phyloP scores from a whole-genome alignment of 2,329 filamentous ascomycete species.

The Exophiala lecanii-corni region DNA sequence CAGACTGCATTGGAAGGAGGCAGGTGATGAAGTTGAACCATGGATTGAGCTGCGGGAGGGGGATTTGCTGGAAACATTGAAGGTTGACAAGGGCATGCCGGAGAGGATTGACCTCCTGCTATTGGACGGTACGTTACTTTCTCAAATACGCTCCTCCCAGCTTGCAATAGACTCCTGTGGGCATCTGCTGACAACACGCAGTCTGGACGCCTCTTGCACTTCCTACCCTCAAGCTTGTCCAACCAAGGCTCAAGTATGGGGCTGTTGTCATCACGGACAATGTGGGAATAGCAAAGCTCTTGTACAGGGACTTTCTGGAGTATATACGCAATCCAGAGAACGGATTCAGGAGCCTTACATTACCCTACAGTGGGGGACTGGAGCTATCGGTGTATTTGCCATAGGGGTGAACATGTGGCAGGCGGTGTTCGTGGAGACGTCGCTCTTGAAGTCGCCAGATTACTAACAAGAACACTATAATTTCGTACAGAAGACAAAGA shows the following conservation, averaged over 20 bases:
- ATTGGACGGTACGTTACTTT: conserved; percentile 30
- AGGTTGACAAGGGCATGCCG: conserved; percentile 16
- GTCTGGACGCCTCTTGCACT: conserved; percentile 39
- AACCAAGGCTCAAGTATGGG: conserved; percentile 33
- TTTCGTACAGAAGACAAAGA: conserved; percentile 1
- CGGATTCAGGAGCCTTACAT: conserved; percentile 47
- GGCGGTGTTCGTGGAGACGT: conserved; percentile 7
- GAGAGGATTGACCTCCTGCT: conserved; percentile 34
- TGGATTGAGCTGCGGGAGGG: conserved; percentile 39
- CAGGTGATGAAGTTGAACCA: conserved; percentile 30
- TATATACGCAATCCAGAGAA: conserved; percentile 36
- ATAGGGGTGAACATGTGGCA: conserved; percentile 1
- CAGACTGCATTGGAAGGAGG: conserved; percentile 33
- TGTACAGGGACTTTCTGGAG: conserved; percentile 33
- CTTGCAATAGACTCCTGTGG: no score
- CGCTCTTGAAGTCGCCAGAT: conserved; percentile 7
- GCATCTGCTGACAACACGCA: conserved; percentile 22
- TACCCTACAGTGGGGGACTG: conserved; percentile 48
- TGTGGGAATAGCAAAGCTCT: conserved; percentile 28
- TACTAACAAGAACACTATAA: conserved; percentile 8
- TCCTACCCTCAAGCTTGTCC: conserved; percentile 35
- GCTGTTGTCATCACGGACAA: conserved; percentile 40
- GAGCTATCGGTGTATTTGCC: conserved; percentile 41
- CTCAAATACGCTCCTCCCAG: no score
- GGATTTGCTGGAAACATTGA: conserved; percentile 39